Conservation (phyloP, 768 basidiomycete species). For the Panaeolus papilionaceus region DNA sequence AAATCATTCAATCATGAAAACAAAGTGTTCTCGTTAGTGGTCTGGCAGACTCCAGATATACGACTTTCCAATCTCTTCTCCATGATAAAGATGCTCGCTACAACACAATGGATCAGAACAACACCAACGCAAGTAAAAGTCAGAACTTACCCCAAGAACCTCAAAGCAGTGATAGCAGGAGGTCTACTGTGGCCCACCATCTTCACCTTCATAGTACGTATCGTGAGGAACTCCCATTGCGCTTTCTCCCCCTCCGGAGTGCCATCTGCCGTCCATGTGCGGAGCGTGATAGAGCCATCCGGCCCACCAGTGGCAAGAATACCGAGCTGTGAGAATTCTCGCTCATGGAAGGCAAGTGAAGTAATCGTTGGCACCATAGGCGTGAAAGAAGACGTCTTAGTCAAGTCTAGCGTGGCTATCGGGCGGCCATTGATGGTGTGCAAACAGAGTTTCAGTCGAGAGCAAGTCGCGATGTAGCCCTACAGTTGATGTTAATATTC, state of each 20-base stretch:
- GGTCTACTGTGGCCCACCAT: constrained; percentile 46
- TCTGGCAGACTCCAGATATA: constrained; percentile 66
- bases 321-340: constrained; percentile 82
- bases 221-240: constrained; percentile 74
- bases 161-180: constrained; percentile 76
- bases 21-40: constrained; percentile 27
- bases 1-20: background rate
- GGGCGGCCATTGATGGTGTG: constrained; percentile 88
- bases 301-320: constrained; percentile 82
- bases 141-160: constrained; percentile 73
- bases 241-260: constrained; percentile 72
- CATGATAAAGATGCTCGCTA: constrained; percentile 67
- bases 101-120: constrained; percentile 8
- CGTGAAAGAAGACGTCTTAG: constrained; percentile 47
- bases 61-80: constrained; percentile 67
- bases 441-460: constrained; percentile 68
- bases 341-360: constrained; percentile 85
- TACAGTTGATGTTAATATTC: constrained; percentile 33
- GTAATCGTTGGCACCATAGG: constrained; percentile 63
- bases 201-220: constrained; percentile 70
- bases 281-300: constrained; percentile 78
- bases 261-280: constrained; percentile 84
- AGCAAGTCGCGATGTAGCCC: constrained; percentile 92
- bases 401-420: constrained; percentile 74
- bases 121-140: background rate